Conservation (phyloP, 129 eudicot species). For the Tanacetum coccineum region DNA sequence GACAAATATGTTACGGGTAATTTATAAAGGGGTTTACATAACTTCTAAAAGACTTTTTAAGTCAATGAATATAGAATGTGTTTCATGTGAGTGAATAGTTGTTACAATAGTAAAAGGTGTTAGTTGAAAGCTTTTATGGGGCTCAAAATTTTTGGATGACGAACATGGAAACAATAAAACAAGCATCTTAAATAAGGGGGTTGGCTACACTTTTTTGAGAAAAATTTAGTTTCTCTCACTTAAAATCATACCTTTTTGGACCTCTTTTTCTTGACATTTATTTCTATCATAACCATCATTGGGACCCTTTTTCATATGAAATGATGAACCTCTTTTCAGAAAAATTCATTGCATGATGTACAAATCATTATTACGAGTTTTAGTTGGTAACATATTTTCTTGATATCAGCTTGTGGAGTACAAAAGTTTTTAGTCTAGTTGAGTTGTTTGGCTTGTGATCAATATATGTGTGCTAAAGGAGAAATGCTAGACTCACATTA, state of each 20-base stretch:
- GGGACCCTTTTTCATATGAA: conserved; percentile 21
- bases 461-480: too few species aligned
- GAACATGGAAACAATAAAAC: conserved; percentile 20
- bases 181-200: conserved; percentile 34
- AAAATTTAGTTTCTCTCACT: conserved; percentile 32
- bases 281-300: conserved; percentile 16
- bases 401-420: too few species aligned
- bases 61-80: neutral
- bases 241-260: conserved; percentile 31
- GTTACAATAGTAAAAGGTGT: conserved; percentile 30
- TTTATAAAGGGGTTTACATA: neutral
- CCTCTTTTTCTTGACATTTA: conserved; percentile 34
- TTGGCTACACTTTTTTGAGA: conserved; percentile 34
- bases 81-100: conserved; percentile 28
- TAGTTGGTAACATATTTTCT: too few species aligned
- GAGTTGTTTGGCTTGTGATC: too few species aligned
- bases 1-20: too few species aligned
- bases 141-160: conserved; percentile 31
- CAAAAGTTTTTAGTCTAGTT: too few species aligned
- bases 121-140: conserved; percentile 36
- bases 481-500: too few species aligned
- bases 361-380: neutral
- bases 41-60: too few species aligned
- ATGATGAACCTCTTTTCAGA: neutral
- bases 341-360: neutral